Evolutionary conservation across 2,329 filamentous ascomycete species (phyloP).

Genomic region (Aureobasidium sp.): DNA sequence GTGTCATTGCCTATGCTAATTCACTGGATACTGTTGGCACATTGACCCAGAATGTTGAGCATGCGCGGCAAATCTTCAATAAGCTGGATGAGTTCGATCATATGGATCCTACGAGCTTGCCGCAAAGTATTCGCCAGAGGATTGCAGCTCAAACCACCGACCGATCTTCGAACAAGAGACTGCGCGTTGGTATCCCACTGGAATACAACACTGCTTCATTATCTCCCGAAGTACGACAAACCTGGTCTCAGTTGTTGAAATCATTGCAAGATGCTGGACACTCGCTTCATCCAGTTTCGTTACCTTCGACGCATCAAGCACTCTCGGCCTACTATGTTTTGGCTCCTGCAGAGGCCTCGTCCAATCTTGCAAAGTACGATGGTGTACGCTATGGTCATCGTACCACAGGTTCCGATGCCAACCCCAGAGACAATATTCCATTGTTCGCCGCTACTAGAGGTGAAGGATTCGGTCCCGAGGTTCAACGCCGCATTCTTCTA

Average conservation of each 20-base stretch:
- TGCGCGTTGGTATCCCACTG: conserved; percentile 52
- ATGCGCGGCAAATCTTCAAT: conserved; percentile 37
- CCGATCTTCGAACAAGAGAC: conserved; percentile 17
- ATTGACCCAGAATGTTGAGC: conserved; percentile 51
- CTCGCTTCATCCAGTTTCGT: conserved; percentile 64
- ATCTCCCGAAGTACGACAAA: conserved; percentile 56
- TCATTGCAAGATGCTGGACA: conserved; percentile 59
- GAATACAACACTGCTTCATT: conserved; percentile 91
- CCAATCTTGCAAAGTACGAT: conserved; percentile 94
- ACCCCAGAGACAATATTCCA: conserved; percentile 21
- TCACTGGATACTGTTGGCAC: conserved; percentile 86
- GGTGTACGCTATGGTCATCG: conserved; percentile 82
- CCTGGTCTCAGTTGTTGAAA: conserved; percentile 60
- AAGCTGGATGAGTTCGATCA: conserved; percentile 55
- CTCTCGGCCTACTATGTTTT: conserved; percentile 93
- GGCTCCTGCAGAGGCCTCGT: conserved; percentile 89
- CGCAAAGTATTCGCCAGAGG: conserved; percentile 46
- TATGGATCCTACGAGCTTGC: conserved; percentile 68
- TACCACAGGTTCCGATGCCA: conserved; percentile 45
- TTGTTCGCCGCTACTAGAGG: conserved; percentile 73
- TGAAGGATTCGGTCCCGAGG: conserved; percentile 72
- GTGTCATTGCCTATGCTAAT: conserved; percentile 86
- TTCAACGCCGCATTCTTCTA: conserved; percentile 76
- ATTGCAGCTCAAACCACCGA: conserved; percentile 34
- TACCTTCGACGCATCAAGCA: conserved; percentile 77